Conservation (phyloP, 2,329 filamentous ascomycete genomes). For the Claviceps monticola region DNA sequence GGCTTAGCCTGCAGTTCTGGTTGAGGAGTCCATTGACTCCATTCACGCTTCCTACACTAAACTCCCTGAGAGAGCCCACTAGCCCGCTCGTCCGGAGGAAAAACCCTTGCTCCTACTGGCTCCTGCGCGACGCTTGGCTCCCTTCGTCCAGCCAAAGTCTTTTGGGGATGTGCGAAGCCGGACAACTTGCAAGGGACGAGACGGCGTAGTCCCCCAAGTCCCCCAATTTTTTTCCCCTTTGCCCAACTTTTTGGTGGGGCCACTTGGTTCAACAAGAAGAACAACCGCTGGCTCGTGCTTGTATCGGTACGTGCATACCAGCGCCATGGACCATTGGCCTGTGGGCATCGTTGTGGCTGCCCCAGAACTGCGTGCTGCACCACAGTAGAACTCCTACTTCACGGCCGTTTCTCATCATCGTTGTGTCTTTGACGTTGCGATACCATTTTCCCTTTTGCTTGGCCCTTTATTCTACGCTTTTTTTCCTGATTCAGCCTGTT, state of each 20-base stretch:
- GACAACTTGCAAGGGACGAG: background rate
- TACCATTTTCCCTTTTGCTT: background rate
- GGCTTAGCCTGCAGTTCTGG: slow-evolving; percentile 11
- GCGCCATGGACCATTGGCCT: background rate
- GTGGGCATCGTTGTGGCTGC: background rate
- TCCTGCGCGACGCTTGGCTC: background rate
- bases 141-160: background rate
- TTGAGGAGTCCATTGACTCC: slow-evolving; percentile 8
- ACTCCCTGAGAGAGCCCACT: background rate
- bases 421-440: background rate
- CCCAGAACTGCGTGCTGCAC: background rate
- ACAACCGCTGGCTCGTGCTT: background rate
- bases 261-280: slow-evolving; percentile 22
- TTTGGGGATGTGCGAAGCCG: slow-evolving; percentile 1
- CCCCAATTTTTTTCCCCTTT: slow-evolving; percentile 16
- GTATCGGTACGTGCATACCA: slow-evolving; percentile 3
- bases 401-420: background rate
- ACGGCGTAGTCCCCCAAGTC: slow-evolving; percentile 17
- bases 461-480: background rate
- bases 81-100: background rate
- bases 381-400: background rate
- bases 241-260: slow-evolving; percentile 20
- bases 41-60: background rate
- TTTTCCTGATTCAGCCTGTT: slow-evolving; percentile 3
- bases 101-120: background rate